Evolutionary conservation across 768 basidiomycete species (phyloP).

Genomic region (Mycena leptocephala): DNA sequence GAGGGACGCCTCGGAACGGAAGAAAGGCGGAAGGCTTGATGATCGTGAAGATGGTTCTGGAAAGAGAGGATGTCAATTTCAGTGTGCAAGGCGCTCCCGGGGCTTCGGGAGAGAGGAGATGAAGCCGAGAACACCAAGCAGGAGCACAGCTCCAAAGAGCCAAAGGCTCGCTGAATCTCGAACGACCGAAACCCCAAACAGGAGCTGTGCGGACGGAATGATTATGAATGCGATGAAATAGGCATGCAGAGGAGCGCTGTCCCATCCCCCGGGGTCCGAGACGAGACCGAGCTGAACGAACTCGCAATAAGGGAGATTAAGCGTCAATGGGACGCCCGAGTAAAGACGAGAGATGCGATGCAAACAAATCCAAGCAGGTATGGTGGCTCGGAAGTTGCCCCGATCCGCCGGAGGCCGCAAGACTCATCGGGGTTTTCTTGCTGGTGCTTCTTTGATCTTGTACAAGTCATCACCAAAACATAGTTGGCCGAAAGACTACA

Average conservation of each 20-base stretch:
- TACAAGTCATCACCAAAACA: no score
- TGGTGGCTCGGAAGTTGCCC: not conserved
- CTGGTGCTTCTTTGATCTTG: no score
- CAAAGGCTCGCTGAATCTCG: slow-evolving; percentile 14
- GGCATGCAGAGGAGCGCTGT: not conserved
- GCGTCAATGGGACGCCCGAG: not conserved
- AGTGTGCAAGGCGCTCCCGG: slow-evolving; percentile 7
- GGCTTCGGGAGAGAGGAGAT: slow-evolving; percentile 6
- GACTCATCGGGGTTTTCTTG: no score
- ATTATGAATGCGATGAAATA: not conserved
- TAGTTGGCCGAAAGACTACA: no score
- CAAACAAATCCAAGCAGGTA: not conserved
- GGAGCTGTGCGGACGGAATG: slow-evolving; percentile 9
- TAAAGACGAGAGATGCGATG: not conserved
- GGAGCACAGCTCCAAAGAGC: slow-evolving; percentile 22
- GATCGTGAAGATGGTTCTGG: slow-evolving; percentile 18
- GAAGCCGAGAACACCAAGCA: slow-evolving; percentile 17
- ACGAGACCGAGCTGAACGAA: slow-evolving; percentile 7
- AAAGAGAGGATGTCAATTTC: slow-evolving; percentile 20
- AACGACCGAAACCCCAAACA: slow-evolving; percentile 8
- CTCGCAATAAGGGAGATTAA: slow-evolving; percentile 6
- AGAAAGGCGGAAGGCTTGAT: not conserved
- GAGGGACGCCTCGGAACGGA: slow-evolving; percentile 5
- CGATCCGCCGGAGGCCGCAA: not conserved
- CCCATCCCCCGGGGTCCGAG: slow-evolving; percentile 4